phyloP scores from a whole-genome alignment of 1,284 basidiomycete species.

The Polyporus tsugae region DNA sequence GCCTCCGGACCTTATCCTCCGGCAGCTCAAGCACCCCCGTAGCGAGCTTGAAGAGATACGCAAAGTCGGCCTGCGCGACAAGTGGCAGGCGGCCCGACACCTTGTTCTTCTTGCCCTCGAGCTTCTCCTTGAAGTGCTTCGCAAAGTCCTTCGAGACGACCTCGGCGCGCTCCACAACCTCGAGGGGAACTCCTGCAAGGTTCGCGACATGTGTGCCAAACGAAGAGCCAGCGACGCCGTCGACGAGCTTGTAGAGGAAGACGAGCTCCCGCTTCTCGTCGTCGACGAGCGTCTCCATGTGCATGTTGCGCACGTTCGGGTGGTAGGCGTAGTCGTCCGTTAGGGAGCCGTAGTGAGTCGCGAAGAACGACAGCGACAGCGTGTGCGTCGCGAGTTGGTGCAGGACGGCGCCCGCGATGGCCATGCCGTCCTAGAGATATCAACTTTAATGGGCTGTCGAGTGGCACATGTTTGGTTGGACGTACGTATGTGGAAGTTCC shows the following conservation, averaged over 20 bases:
- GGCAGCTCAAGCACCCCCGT: slow-evolving; percentile 59
- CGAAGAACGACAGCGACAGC: slow-evolving; percentile 85
- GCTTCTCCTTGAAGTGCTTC: slow-evolving; percentile 80
- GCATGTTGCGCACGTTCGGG: slow-evolving; percentile 92
- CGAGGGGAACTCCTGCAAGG: slow-evolving; percentile 81
- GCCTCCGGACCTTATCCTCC: slow-evolving; percentile 57
- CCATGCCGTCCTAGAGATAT: slow-evolving; percentile 85
- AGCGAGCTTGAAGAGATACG: slow-evolving; percentile 71
- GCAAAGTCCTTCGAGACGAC: slow-evolving; percentile 90
- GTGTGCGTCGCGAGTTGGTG: slow-evolving; percentile 93
- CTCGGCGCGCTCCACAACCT: slow-evolving; percentile 89
- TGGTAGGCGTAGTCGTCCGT: slow-evolving; percentile 92
- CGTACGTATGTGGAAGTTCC: slow-evolving; percentile 86
- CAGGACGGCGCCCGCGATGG: slow-evolving; percentile 93
- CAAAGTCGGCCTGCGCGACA: slow-evolving; percentile 87
- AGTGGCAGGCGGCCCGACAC: slow-evolving; percentile 71
- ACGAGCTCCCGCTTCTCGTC: slow-evolving; percentile 90
- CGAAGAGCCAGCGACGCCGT: slow-evolving; percentile 89
- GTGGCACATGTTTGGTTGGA: slow-evolving; percentile 26
- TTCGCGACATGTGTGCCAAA: slow-evolving; percentile 95
- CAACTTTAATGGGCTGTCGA: neutral
- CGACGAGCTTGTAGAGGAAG: slow-evolving; percentile 93
- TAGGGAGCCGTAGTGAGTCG: slow-evolving; percentile 88
- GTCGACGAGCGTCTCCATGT: slow-evolving; percentile 94
- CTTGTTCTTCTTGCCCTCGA: slow-evolving; percentile 69